Conservation (phyloP, 352 stramenopile genomes). For the Phytophthora cactorum region DNA sequence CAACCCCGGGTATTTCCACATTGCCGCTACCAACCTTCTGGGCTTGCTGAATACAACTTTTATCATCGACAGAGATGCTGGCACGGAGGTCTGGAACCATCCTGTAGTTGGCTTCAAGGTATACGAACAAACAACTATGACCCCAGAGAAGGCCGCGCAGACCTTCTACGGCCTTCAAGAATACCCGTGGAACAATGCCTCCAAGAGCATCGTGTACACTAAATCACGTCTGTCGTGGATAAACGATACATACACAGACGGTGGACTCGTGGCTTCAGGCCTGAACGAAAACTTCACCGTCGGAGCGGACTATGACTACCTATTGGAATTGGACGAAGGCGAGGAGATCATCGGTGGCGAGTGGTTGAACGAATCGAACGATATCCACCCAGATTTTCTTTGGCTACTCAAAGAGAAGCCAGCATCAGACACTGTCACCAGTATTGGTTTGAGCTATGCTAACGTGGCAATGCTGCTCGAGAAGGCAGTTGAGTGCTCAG, state of each 20-base stretch:
- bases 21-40: constrained; percentile 43
- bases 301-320: neutral
- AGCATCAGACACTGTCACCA: neutral
- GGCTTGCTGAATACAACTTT: constrained; percentile 41
- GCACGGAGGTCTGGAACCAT: constrained; percentile 52
- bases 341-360: neutral
- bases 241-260: constrained; percentile 31
- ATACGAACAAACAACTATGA: constrained; percentile 30
- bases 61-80: constrained; percentile 40
- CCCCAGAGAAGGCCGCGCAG: constrained; percentile 25
- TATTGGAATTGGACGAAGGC: neutral
- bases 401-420: neutral
- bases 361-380: neutral
- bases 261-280: constrained; percentile 2
- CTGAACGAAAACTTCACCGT: neutral
- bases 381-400: neutral
- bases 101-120: constrained; percentile 49
- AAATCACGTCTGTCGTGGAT: constrained; percentile 45
- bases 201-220: constrained; percentile 41
- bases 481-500: neutral
- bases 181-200: constrained; percentile 47
- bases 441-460: constrained; percentile 3
- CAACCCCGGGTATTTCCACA: constrained; percentile 43
- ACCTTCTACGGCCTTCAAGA: constrained; percentile 32
- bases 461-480: neutral